phyloP scores from a whole-genome alignment of 345 rosid genomes.

The Syzygium oleosum region DNA sequence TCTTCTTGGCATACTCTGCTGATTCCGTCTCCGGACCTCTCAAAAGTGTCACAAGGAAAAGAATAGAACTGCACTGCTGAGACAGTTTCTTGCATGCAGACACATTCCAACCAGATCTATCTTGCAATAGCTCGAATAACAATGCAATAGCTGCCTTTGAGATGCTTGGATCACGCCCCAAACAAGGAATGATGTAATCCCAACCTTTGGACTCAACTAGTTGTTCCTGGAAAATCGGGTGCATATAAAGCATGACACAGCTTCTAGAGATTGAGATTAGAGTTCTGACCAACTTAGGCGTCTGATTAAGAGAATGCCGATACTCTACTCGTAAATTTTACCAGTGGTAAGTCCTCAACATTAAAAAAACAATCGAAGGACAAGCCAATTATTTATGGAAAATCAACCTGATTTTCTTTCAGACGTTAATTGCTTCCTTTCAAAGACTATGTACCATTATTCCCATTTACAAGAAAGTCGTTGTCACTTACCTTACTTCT shows the following conservation, averaged over 20 bases:
- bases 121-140: slow-evolving; percentile 49
- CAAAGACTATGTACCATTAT: background rate
- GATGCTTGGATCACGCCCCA: slow-evolving; percentile 39
- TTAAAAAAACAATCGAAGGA: background rate
- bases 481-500: slow-evolving; percentile 43
- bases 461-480: background rate
- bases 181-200: slow-evolving; percentile 49
- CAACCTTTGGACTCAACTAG: slow-evolving; percentile 37
- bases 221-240: slow-evolving; percentile 32
- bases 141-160: slow-evolving; percentile 53
- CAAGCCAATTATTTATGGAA: background rate
- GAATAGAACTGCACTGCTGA: slow-evolving; percentile 37
- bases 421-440: background rate
- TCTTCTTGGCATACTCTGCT: slow-evolving; percentile 34
- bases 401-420: background rate
- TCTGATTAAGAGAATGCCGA: background rate
- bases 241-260: background rate
- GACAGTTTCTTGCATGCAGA: slow-evolving; percentile 44
- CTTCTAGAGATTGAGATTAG: background rate
- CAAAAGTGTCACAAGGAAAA: slow-evolving; percentile 51
- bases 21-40: slow-evolving; percentile 46
- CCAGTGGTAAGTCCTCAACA: background rate
- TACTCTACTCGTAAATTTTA: background rate
- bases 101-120: slow-evolving; percentile 51
- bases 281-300: background rate